Percentiles rank a stretch among this genome's conserved stretches.
Evolutionary conservation across 2,329 filamentous ascomycete genomes (phyloP).

Genomic region (Microdochium bolleyi): DNA sequence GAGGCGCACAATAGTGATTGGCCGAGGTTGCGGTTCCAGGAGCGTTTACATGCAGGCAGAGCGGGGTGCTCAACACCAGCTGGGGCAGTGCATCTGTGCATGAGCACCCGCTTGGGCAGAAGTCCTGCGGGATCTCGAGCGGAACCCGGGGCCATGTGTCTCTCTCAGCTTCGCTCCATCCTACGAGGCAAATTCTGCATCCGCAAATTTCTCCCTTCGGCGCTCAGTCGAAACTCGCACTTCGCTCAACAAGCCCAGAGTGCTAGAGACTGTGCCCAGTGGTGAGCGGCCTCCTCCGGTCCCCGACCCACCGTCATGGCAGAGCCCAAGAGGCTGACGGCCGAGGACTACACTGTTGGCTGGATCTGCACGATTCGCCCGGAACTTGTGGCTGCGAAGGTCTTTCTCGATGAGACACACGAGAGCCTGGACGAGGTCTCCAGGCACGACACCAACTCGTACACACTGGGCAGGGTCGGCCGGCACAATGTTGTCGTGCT

Average conservation of each 20-base stretch:
- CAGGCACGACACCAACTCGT: conserved; percentile 11
- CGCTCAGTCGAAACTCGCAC: no score
- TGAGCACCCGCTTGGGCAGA: not conserved
- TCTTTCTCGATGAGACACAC: conserved; percentile 18
- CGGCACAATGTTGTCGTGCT: conserved; percentile 22
- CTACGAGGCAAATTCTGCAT: no score
- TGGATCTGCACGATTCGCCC: conserved; percentile 20
- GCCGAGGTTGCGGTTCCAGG: not conserved
- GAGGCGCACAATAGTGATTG: not conserved
- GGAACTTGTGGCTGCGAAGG: conserved; percentile 16
- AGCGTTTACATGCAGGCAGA: not conserved
- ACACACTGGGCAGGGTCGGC: conserved; percentile 18
- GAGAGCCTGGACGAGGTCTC: conserved; percentile 9
- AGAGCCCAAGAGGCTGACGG: not conserved
- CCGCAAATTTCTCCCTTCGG: no score
- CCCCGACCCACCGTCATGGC: not conserved
- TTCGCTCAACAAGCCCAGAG: no score
- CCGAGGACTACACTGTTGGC: conserved; percentile 17
- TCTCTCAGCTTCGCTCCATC: no score
- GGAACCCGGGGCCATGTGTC: no score
- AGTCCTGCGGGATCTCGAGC: not conserved
- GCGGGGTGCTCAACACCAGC: not conserved
- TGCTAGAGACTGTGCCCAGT: no score
- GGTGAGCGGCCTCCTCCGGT: not conserved
- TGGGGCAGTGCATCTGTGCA: not conserved